Base-by-base conservation (phyloP, 495 filamentous ascomycete genomes). In the Terfezia boudieri region DNA sequence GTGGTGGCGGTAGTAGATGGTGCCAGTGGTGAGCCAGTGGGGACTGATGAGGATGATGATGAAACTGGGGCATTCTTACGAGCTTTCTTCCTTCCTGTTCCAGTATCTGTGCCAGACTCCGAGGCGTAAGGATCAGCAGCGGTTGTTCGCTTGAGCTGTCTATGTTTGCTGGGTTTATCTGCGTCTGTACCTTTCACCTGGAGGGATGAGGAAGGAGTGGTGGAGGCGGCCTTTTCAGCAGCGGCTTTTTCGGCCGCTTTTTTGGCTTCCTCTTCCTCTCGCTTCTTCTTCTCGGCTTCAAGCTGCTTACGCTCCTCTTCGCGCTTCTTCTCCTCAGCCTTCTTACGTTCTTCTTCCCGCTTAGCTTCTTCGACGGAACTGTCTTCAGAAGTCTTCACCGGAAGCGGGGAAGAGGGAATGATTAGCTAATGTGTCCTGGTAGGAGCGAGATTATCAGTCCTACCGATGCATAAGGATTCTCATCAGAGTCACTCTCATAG, bases 71-170 rank as follows among this genome's bases (percentile, higher is more conserved):
- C 77, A 20, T 46, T 46, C 41, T 46, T 46, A 46, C 41, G 41
- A 20, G 41, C 4, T 46, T 46, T 78, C 64, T 79, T 84, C 70
- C 90, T 93, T 41, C 75, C 72, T 75, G 93, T 94, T 46, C 84
- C 83, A 22, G 78, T 76, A 63, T 98, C 90, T 57, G 83, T 88
- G 51, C 86, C 92, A 68, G 65, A 67, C 23, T 63, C 82, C 11
- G 90, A 95, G 17, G 41, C 41, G 17, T 46, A 46, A 14, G 80
- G 73, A 59, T 84, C 80, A 8, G 88, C 86, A 35, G 89, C 94
- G 22, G 81, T 71, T 20, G 81, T 71, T 16, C 90, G 80, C 68
- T 95, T 96, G 50, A 88, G 77, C 50, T 73, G 73, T 51, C 75
- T 78, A 61, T 69, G 60, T 49, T 61, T 49, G 38, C 51, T 14